Conservation (phyloP, 2,329 filamentous ascomycete species). For the Monilinia fructigena region DNA sequence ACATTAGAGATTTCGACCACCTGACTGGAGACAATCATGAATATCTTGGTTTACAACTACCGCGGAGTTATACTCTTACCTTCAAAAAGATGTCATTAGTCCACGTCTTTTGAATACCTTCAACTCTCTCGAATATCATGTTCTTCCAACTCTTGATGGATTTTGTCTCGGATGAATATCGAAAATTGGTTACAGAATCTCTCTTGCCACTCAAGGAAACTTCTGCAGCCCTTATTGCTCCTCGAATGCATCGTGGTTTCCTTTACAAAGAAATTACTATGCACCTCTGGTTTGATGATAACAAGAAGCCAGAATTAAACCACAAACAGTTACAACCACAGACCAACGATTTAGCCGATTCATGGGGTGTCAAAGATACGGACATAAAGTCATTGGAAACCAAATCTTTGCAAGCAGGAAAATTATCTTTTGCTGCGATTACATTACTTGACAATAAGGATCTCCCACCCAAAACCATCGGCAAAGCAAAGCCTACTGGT, state of each 20-base stretch:
- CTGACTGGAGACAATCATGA: conserved; percentile 83
- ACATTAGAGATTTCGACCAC: conserved; percentile 68
- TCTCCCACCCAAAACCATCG: conserved; percentile 68
- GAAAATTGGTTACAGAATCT: conserved; percentile 70
- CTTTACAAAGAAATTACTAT: conserved; percentile 75
- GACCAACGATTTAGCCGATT: conserved; percentile 49
- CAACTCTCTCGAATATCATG: conserved; percentile 72
- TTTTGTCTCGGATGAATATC: conserved; percentile 79
- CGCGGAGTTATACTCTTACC: conserved; percentile 85
- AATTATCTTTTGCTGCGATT: conserved; percentile 60
- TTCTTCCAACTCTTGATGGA: conserved; percentile 83
- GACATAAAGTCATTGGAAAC: conserved; percentile 47
- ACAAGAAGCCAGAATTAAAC: conserved; percentile 66
- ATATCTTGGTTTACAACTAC: conserved; percentile 85
- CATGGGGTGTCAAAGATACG: conserved; percentile 72
- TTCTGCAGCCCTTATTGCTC: conserved; percentile 74
- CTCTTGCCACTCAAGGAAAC: conserved; percentile 74
- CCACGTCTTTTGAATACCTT: conserved; percentile 79
- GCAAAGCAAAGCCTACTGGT: conserved; percentile 36
- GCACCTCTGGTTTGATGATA: conserved; percentile 79
- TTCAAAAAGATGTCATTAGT: conserved; percentile 78
- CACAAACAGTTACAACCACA: conserved; percentile 54
- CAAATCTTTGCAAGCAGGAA: conserved; percentile 45
- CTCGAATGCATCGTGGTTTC: conserved; percentile 79
- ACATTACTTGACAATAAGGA: conserved; percentile 63